Conservation (phyloP, 2,329 filamentous ascomycete species). For the Penicillium hesseltinei region DNA sequence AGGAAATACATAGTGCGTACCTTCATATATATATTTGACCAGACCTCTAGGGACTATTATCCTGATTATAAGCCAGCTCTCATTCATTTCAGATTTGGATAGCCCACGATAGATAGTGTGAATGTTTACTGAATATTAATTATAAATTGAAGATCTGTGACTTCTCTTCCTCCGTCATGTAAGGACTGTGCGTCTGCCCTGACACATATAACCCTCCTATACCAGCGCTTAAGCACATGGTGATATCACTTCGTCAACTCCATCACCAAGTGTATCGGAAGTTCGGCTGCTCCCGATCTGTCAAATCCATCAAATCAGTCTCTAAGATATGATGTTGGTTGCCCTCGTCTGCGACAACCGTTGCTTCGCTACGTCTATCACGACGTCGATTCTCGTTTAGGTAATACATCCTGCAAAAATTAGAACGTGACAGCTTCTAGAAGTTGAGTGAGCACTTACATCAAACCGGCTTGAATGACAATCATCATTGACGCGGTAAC, state of each 20-base stretch:
- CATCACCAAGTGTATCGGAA: background rate
- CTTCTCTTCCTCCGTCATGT: background rate
- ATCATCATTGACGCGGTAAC: background rate
- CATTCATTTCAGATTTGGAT: background rate
- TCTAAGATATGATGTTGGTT: background rate
- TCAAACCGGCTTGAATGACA: background rate
- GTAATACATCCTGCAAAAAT: background rate
- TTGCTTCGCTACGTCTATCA: background rate
- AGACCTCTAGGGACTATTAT: background rate
- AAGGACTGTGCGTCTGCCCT: background rate
- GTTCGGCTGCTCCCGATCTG: background rate
- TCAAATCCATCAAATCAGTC: background rate
- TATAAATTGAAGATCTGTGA: background rate
- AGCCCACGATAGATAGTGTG: background rate
- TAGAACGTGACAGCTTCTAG: background rate
- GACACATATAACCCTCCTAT: background rate
- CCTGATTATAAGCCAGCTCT: background rate
- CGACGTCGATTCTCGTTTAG: background rate
- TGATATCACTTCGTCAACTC: background rate
- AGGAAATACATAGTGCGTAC: background rate
- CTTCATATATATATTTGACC: background rate
- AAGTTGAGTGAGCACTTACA: background rate
- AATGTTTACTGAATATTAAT: background rate
- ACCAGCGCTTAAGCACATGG: background rate
- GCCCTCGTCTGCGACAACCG: background rate